A percentile compares a stretch with the other conserved stretches of the same genome.
Conservation (phyloP, 2,329 filamentous ascomycete genomes). For the Cladophialophora exuberans region DNA sequence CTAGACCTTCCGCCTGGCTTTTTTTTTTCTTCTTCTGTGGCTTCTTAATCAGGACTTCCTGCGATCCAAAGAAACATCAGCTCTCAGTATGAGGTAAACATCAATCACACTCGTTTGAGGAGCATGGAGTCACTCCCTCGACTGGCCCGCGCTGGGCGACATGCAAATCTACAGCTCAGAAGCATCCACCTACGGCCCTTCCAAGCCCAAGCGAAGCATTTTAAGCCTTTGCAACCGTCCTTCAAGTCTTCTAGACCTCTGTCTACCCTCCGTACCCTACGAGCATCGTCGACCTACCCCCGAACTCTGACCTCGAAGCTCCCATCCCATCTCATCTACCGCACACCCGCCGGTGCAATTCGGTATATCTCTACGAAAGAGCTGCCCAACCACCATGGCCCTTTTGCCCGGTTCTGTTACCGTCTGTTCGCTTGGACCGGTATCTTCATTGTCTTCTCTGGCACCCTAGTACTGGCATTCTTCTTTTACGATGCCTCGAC, state of each 20-base stretch:
- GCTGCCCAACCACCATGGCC: constrained; percentile 40
- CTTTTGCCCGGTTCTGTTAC: constrained; percentile 61
- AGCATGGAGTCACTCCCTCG: constrained; percentile 28
- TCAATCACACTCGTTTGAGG: constrained; percentile 4
- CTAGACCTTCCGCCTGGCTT: not conserved
- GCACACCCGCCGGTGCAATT: constrained; percentile 7
- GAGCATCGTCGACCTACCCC: not conserved
- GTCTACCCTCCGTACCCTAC: constrained; percentile 4
- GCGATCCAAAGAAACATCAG: too few species aligned
- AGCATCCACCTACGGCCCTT: constrained; percentile 8
- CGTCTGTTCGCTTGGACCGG: constrained; percentile 73
- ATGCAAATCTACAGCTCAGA: constrained; percentile 6
- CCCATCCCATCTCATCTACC: constrained; percentile 6
- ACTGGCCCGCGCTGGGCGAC: constrained; percentile 18
- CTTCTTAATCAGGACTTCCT: not conserved
- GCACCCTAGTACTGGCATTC: constrained; percentile 74
- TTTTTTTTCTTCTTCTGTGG: not conserved
- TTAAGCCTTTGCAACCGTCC: not conserved
- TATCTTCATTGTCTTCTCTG: constrained; percentile 72
- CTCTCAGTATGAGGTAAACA: constrained; percentile 24
- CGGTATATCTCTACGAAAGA: constrained; percentile 39
- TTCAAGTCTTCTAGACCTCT: constrained; percentile 9
- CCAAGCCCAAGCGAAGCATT: constrained; percentile 5
- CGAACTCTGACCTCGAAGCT: constrained; percentile 4
- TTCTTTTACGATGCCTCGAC: constrained; percentile 94